phyloP scores from a whole-genome alignment of 2,329 filamentous ascomycete species.

The Plenodomus tracheiphilus region DNA sequence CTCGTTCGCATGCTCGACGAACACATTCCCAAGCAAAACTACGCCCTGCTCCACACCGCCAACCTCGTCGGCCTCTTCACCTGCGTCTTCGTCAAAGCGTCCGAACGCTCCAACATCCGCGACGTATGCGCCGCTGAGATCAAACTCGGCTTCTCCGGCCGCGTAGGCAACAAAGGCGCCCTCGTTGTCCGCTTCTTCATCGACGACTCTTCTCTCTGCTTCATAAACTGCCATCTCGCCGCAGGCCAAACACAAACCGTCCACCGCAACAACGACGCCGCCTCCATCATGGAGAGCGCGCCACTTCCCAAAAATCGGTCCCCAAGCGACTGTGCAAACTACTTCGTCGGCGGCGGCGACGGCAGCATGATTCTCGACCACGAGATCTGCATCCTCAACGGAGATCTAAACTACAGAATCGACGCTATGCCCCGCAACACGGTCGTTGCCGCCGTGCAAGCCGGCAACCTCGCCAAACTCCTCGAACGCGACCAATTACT shows the following conservation, averaged over 20 bases:
- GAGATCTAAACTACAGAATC: slow-evolving; percentile 97
- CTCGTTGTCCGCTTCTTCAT: slow-evolving; percentile 89
- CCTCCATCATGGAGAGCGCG: slow-evolving; percentile 80
- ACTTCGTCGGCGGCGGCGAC: slow-evolving; percentile 88
- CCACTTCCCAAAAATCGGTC: slow-evolving; percentile 75
- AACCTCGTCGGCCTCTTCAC: slow-evolving; percentile 94
- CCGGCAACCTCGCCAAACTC: slow-evolving; percentile 80
- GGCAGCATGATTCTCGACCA: slow-evolving; percentile 94
- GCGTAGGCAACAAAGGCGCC: slow-evolving; percentile 96
- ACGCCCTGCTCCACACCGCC: slow-evolving; percentile 84
- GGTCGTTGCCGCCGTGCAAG: slow-evolving; percentile 81
- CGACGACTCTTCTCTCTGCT: slow-evolving; percentile 92
- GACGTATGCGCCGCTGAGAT: slow-evolving; percentile 81
- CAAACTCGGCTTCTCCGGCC: slow-evolving; percentile 92
- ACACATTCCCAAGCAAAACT: slow-evolving; percentile 76
- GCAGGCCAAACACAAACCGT: slow-evolving; percentile 90
- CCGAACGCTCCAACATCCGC: slow-evolving; percentile 73
- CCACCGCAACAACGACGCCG: slow-evolving; percentile 89
- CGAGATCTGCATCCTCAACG: slow-evolving; percentile 95
- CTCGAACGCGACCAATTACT: slow-evolving; percentile 93
- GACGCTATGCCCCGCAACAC: slow-evolving; percentile 95
- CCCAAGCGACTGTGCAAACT: slow-evolving; percentile 68
- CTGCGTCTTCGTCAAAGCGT: slow-evolving; percentile 88
- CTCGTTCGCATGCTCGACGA: slow-evolving; percentile 81
- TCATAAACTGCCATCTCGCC: slow-evolving; percentile 96